Percentiles rank a stretch among this genome's conserved stretches.
phyloP scores from a whole-genome alignment of 352 stramenopile species.

The Globisporangium carolinianum region DNA sequence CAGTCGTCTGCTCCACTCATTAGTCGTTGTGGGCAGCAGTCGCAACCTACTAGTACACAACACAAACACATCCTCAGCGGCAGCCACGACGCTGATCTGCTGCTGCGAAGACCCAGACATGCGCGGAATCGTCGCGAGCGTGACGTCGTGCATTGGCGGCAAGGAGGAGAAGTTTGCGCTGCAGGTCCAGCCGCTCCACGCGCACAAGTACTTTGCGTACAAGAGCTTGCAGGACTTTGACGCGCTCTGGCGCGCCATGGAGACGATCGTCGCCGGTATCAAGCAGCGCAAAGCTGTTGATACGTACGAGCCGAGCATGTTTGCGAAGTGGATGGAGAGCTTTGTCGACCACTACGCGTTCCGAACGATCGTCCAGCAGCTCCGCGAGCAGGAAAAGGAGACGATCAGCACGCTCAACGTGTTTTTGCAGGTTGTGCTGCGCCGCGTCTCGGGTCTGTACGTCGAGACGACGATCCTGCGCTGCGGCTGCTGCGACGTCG shows the following conservation, averaged over 20 bases:
- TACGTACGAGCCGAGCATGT: conserved; percentile 25
- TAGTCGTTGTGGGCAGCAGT: not conserved
- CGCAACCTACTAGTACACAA: not conserved
- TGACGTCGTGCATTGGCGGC: conserved; percentile 77
- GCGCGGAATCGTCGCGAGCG: conserved; percentile 52
- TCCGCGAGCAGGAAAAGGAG: conserved; percentile 59
- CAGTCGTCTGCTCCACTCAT: not conserved
- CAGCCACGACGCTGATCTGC: conserved; percentile 3
- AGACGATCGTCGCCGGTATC: conserved; percentile 44
- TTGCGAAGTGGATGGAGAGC: conserved; percentile 68
- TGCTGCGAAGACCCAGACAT: conserved; percentile 26
- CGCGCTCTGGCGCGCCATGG: conserved; percentile 52
- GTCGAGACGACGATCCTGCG: conserved; percentile 48
- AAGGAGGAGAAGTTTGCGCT: conserved; percentile 77
- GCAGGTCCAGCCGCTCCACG: conserved; percentile 35
- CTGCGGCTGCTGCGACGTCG: conserved; percentile 42
- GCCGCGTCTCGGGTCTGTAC: conserved; percentile 52
- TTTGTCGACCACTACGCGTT: conserved; percentile 77
- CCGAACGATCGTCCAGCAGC: conserved; percentile 41
- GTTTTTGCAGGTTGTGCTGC: conserved; percentile 61
- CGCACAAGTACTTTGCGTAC: conserved; percentile 70
- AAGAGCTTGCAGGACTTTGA: conserved; percentile 75
- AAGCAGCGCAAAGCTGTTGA: conserved; percentile 28
- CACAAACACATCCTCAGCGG: not conserved
- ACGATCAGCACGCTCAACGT: conserved; percentile 72